phyloP scores from a whole-genome alignment of 2,329 filamentous ascomycete species.

The Juglanconis oblonga region DNA sequence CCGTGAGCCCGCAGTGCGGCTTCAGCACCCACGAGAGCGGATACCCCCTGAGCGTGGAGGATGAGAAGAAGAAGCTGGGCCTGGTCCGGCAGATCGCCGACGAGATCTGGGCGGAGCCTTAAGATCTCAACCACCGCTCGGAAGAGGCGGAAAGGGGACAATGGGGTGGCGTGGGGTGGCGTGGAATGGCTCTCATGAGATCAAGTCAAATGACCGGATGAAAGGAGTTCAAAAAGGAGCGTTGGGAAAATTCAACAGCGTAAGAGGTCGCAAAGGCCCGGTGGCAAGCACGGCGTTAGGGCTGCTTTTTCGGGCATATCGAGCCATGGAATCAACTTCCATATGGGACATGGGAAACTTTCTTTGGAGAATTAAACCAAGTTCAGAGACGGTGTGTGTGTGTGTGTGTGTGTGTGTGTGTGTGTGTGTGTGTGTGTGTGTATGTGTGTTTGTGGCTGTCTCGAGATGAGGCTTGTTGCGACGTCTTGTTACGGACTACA shows the following conservation, averaged over 20 bases:
- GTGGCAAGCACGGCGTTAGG: constrained; percentile 1
- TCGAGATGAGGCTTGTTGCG: too few relatives aligned
- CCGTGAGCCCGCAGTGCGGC: constrained; percentile 69
- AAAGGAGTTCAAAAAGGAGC: background rate
- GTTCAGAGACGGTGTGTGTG: too few relatives aligned
- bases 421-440: too few relatives aligned
- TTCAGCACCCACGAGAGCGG: constrained; percentile 74
- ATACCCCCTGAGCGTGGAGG: constrained; percentile 65
- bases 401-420: too few relatives aligned
- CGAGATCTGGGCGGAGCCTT: constrained; percentile 62
- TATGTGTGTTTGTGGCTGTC: too few relatives aligned
- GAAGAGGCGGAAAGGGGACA: background rate
- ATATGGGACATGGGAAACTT: background rate
- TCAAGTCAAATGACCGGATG: background rate
- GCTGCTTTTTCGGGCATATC: background rate
- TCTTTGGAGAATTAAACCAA: too few relatives aligned
- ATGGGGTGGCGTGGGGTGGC: background rate
- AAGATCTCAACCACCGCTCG: constrained; percentile 30
- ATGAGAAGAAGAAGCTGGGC: constrained; percentile 71
- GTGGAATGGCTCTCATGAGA: background rate
- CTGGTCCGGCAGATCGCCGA: constrained; percentile 71
- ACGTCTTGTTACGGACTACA: too few relatives aligned
- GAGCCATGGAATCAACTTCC: constrained; percentile 20
- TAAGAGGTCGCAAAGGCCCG: constrained; percentile 11
- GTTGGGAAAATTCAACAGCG: constrained; percentile 16